Percentiles rank a stretch among this genome's conserved stretches.
phyloP scores from a whole-genome alignment of 805 yeast genomes.

The Yamadazyma kitorensis region DNA sequence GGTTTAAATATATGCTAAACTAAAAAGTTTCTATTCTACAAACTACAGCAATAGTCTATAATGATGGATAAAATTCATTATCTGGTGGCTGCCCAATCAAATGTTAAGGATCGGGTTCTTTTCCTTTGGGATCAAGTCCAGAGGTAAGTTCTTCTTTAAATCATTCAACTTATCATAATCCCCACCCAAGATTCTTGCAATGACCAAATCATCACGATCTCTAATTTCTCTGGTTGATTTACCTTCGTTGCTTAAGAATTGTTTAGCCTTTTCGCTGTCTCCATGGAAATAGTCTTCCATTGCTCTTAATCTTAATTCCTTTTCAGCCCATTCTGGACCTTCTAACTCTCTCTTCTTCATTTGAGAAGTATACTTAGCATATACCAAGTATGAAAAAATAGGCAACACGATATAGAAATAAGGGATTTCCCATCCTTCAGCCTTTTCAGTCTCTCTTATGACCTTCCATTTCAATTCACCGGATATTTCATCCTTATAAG shows the following conservation, averaged over 20 bases:
- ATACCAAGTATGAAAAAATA: slow-evolving; percentile 55
- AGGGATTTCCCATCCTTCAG: slow-evolving; percentile 82
- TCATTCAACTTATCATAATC: slow-evolving; percentile 73
- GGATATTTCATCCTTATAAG: slow-evolving; percentile 73
- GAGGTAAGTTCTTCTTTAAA: slow-evolving; percentile 49
- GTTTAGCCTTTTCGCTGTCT: slow-evolving; percentile 48
- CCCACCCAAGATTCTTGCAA: slow-evolving; percentile 78
- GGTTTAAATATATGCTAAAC: no score
- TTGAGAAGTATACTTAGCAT: slow-evolving; percentile 44
- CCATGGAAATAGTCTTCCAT: slow-evolving; percentile 63
- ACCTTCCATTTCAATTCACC: slow-evolving; percentile 80
- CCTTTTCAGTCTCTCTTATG: slow-evolving; percentile 66
- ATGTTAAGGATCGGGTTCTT: slow-evolving; percentile 34
- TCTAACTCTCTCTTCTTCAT: slow-evolving; percentile 38
- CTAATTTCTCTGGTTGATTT: slow-evolving; percentile 55
- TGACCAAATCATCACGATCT: slow-evolving; percentile 71
- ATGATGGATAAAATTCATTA: no score
- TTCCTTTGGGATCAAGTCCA: slow-evolving; percentile 35
- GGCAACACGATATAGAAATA: slow-evolving; percentile 75
- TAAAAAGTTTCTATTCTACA: no score
- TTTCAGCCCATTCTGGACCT: slow-evolving; percentile 75
- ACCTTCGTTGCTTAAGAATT: slow-evolving; percentile 51
- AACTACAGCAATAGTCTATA: no score
- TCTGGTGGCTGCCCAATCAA: no score
- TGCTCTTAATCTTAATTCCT: slow-evolving; percentile 73